Evolutionary conservation across 208 protist species (phyloP).

Genomic region (Tritrichomonas musculus): DNA sequence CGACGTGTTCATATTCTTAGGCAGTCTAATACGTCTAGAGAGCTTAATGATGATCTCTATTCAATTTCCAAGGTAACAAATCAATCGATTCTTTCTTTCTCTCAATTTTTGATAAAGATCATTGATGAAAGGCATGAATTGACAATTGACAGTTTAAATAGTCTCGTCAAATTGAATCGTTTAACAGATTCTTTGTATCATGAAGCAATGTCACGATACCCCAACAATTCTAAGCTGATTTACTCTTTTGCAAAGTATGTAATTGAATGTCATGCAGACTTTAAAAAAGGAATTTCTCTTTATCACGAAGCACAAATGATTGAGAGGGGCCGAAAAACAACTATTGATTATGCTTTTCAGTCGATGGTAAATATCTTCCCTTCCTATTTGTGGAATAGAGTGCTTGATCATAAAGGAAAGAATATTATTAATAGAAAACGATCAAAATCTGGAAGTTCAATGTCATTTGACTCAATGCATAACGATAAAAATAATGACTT

Average conservation of each 20-base stretch:
- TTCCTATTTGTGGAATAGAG: background rate
- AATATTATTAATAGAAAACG: background rate
- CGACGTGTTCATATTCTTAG: background rate
- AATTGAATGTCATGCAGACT: background rate
- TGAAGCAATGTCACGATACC: background rate
- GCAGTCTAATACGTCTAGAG: background rate
- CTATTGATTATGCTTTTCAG: background rate
- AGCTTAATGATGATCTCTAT: background rate
- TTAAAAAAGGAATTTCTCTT: background rate
- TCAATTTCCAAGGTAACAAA: background rate
- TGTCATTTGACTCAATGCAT: too few species aligned
- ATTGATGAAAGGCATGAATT: background rate
- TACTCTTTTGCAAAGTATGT: background rate
- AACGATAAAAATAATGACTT: too few species aligned
- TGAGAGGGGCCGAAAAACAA: background rate
- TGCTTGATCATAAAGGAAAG: background rate
- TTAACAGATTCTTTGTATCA: background rate
- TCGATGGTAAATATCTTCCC: constrained; percentile 7
- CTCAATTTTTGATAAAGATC: background rate
- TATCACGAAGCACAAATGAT: background rate
- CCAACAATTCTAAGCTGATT: background rate
- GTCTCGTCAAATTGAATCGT: background rate
- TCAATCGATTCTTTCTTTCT: background rate
- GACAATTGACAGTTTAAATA: background rate
- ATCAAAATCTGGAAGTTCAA: background rate